Conservation (phyloP, 2,329 filamentous ascomycete species). For the Leptographium wingfieldii region DNA sequence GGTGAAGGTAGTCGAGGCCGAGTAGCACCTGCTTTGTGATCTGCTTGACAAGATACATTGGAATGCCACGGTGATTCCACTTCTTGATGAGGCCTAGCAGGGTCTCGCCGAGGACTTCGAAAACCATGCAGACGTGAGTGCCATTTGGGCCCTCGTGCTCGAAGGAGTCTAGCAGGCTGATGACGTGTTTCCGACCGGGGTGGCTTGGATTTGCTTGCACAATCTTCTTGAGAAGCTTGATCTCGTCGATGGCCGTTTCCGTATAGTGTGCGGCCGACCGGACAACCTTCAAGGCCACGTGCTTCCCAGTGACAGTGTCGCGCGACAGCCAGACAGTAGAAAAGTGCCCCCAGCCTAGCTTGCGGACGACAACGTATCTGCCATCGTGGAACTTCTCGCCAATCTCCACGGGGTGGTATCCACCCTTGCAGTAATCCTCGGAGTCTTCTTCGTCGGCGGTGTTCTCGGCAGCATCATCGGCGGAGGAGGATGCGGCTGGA, state of each 20-base stretch:
- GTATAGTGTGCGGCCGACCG: constrained; percentile 97
- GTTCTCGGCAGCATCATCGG: constrained; percentile 76
- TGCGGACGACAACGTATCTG: constrained; percentile 90
- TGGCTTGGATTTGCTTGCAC: constrained; percentile 91
- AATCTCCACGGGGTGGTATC: constrained; percentile 88
- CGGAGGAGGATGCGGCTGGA: constrained; percentile 63
- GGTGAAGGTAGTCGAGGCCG: constrained; percentile 89
- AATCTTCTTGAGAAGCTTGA: constrained; percentile 94
- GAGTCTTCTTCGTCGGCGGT: constrained; percentile 97
- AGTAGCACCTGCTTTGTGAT: constrained; percentile 97
- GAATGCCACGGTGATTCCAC: constrained; percentile 96
- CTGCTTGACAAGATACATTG: constrained; percentile 92
- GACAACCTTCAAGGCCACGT: constrained; percentile 95
- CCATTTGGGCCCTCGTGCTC: constrained; percentile 96
- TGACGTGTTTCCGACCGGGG: constrained; percentile 86
- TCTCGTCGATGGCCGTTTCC: constrained; percentile 96
- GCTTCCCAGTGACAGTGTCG: constrained; percentile 80
- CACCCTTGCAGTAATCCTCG: constrained; percentile 98
- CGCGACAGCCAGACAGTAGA: constrained; percentile 83
- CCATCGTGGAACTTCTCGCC: constrained; percentile 97
- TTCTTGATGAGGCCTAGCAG: constrained; percentile 90
- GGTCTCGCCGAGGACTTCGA: constrained; percentile 94
- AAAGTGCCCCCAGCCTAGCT: constrained; percentile 96
- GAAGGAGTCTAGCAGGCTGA: constrained; percentile 91
- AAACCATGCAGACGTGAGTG: constrained; percentile 97